Evolutionary conservation across 2,329 filamentous ascomycete species (phyloP), one percentile per base, ranked within the genome.

Genomic region (Fusarium protoensiforme): DNA sequence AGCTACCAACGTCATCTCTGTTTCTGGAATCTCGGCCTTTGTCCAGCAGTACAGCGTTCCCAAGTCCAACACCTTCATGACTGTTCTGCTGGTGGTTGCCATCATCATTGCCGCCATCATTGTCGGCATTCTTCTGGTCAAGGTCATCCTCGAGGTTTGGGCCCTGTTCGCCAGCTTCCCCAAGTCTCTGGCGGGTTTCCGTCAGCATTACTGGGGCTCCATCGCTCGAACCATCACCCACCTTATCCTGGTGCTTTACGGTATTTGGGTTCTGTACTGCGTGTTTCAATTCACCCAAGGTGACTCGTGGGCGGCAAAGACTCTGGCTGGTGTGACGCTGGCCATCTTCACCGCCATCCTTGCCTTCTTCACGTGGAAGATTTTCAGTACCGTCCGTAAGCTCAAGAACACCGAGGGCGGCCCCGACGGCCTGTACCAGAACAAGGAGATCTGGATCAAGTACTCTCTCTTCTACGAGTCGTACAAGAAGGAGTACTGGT

Each of bases 391-490:
- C 16, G 96, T 94, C 8, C 89, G 87, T 72, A 89, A 90, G 77
- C 92, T 94, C 74, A 96, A 94, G 86, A 88, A 91, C 78, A 78
- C 86, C 33, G 92, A 97, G 75, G 96, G 96, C 65, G 93, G 95
- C 79, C 83, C 89, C 1, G 87, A 88, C 18, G 90, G 86, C 14
- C 87, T 99, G 10, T 98, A 95, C 82, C 93, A 98, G 68, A 89
- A 98, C 84, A 97, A 96, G 86, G 90, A 93, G 67, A 92, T 92
- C 43, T 98, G 96, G 95, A 88, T 94, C 81, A 97, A 96, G 85
- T 99, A 99, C 88, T 96, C 94, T 78, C 88, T 98, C 71, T 98
- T 99, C 85, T 99, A 99, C 86, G 96, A 98, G 79, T 92, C 92
- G 77, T 98, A 98, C 87, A 95, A 94, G 85, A 94, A 93, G 83